A percentile compares a stretch with the other conserved stretches of the same genome.
Evolutionary conservation across 805 yeast genomes (phyloP).

Genomic region (Candida broadrunensis): DNA sequence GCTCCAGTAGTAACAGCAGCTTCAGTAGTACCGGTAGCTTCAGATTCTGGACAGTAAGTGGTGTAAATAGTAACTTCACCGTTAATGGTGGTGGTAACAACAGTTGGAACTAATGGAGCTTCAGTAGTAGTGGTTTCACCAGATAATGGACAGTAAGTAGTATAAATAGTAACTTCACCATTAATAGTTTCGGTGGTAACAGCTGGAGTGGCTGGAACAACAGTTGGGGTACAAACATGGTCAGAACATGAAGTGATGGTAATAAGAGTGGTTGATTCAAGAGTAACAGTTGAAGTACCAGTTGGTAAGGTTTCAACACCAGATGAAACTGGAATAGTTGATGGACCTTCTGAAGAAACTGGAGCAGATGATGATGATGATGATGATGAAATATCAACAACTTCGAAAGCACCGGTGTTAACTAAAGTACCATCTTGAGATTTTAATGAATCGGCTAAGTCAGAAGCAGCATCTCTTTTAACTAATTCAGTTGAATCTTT

Average conservation of each 20-base stretch:
- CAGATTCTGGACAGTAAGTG: constrained; percentile 30
- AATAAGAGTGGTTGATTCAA: constrained; percentile 11
- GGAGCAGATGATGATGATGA: constrained; percentile 14
- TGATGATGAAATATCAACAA: constrained; percentile 12
- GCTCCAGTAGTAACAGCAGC: constrained; percentile 8
- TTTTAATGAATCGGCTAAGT: constrained; percentile 20
- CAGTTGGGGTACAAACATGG: constrained; percentile 25
- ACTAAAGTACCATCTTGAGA: constrained; percentile 20
- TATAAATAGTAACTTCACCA: constrained; percentile 32
- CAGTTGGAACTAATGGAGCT: constrained; percentile 22
- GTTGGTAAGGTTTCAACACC: constrained; percentile 9
- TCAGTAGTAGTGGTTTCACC: constrained; percentile 11
- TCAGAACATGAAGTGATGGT: constrained; percentile 34
- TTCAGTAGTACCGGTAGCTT: constrained; percentile 19
- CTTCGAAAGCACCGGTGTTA: constrained; percentile 12
- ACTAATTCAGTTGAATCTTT: constrained; percentile 16
- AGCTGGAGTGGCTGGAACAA: constrained; percentile 23
- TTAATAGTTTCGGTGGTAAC: constrained; percentile 18
- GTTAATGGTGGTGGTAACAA: constrained; percentile 20
- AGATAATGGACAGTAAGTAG: constrained; percentile 34
- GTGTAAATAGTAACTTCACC: constrained; percentile 28
- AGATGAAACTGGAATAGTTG: constrained; percentile 6
- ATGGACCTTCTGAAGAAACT: constrained; percentile 6
- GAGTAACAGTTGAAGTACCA: constrained; percentile 8
- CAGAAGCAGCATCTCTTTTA: constrained; percentile 32